Percentiles rank a stretch among this genome's conserved stretches.
Evolutionary conservation across 2,329 filamentous ascomycete genomes (phyloP).

Genomic region (Helotiales sp.): DNA sequence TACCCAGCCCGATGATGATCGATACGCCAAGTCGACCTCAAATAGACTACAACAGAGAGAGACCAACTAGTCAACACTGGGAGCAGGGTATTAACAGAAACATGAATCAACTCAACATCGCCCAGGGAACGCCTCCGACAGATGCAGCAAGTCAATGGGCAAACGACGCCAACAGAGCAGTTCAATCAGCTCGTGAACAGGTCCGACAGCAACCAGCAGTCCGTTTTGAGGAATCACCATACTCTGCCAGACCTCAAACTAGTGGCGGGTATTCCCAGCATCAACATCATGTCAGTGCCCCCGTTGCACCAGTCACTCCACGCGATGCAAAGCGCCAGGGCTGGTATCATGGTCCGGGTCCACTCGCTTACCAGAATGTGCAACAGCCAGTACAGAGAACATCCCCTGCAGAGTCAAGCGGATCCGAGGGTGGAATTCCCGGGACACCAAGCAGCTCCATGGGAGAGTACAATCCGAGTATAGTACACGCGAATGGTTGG

Average conservation of each 20-base stretch:
- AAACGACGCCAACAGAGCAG: constrained; percentile 59
- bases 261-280: constrained; percentile 53
- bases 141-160: constrained; percentile 62
- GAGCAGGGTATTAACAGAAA: constrained; percentile 70
- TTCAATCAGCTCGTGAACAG: constrained; percentile 60
- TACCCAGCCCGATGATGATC: constrained; percentile 77
- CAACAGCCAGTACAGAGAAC: constrained; percentile 49
- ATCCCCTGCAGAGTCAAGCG: constrained; percentile 59
- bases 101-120: constrained; percentile 69
- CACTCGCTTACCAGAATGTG: constrained; percentile 33
- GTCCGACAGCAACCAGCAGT: constrained; percentile 54
- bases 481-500: constrained; percentile 55
- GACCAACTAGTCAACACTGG: constrained; percentile 56
- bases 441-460: constrained; percentile 54
- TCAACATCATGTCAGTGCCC: constrained; percentile 65
- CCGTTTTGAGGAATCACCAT: constrained; percentile 58
- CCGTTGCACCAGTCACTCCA: constrained; percentile 60
- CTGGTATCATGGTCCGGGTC: constrained; percentile 72
- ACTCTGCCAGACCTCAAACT: constrained; percentile 43
- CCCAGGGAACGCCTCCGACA: constrained; percentile 54
- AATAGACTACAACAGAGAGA: constrained; percentile 50
- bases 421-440: constrained; percentile 58
- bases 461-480: constrained; percentile 56
- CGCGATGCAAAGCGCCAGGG: constrained; percentile 69
- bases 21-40: constrained; percentile 52